phyloP scores from a whole-genome alignment of 192 early-diverging fungal species.

The Backusella westeae region DNA sequence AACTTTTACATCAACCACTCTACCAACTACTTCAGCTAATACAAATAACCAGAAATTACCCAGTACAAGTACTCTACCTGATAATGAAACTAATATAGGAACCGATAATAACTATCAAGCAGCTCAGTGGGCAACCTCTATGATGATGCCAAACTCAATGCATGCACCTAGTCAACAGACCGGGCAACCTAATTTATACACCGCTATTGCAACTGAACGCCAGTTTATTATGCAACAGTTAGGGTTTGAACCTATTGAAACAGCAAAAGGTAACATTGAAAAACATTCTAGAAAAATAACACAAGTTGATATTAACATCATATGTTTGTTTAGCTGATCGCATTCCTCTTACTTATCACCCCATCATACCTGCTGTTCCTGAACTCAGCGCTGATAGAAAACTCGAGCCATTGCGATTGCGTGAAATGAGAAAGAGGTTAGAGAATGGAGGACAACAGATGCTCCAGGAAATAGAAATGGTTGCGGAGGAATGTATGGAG shows the following conservation, averaged over 20 bases:
- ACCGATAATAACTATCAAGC: slow-evolving; percentile 11
- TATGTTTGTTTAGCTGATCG: slow-evolving; percentile 28
- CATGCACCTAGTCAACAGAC: slow-evolving; percentile 27
- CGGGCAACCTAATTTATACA: slow-evolving; percentile 7
- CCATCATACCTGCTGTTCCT: slow-evolving; percentile 66
- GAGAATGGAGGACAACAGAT: slow-evolving; percentile 59
- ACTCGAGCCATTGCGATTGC: slow-evolving; percentile 76
- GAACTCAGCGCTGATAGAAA: slow-evolving; percentile 65
- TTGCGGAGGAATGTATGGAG: slow-evolving; percentile 80
- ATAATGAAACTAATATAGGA: not conserved
- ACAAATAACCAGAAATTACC: not conserved
- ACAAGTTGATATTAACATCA: not conserved
- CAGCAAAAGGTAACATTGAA: slow-evolving; percentile 1
- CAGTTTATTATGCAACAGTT: slow-evolving; percentile 31
- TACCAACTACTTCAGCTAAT: not conserved
- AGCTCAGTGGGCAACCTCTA: slow-evolving; percentile 25
- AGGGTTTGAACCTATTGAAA: slow-evolving; percentile 3
- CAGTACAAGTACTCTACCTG: not conserved
- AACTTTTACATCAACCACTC: not conserved
- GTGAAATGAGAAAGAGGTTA: slow-evolving; percentile 86
- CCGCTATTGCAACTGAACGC: slow-evolving; percentile 28
- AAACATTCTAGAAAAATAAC: not conserved
- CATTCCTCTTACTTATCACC: slow-evolving; percentile 54
- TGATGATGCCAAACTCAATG: slow-evolving; percentile 39
- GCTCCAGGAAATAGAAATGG: slow-evolving; percentile 71